Evolutionary conservation across 345 rosid species (phyloP).

Genomic region (Citrus reticulata): DNA sequence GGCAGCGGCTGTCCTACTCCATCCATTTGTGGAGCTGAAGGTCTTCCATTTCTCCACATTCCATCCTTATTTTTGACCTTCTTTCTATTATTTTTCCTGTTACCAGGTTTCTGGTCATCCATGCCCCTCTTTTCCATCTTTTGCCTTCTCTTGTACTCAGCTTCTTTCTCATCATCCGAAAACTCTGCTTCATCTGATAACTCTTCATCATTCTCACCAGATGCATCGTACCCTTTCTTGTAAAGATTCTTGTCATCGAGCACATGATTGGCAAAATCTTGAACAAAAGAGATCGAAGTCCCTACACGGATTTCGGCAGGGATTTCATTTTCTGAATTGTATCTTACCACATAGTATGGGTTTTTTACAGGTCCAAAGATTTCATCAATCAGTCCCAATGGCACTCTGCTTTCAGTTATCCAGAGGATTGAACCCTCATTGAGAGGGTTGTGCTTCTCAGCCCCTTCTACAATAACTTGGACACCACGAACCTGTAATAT

Average conservation of each 20-base stretch:
- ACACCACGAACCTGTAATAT: constrained; percentile 53
- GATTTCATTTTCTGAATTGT: constrained; percentile 82
- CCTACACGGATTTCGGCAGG: constrained; percentile 66
- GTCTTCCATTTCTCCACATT: constrained; percentile 33
- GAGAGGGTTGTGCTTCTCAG: constrained; percentile 74
- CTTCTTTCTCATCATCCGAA: constrained; percentile 96
- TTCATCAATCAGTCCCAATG: constrained; percentile 84
- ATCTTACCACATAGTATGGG: constrained; percentile 84
- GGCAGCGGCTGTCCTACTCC: constrained; percentile 13
- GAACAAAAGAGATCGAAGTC: constrained; percentile 60
- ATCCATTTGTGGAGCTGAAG: constrained; percentile 28
- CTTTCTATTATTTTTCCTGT: constrained; percentile 48
- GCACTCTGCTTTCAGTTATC: constrained; percentile 62
- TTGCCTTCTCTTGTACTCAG: constrained; percentile 59
- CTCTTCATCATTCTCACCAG: constrained; percentile 96
- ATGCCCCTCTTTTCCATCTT: constrained; percentile 69
- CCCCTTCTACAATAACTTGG: constrained; percentile 87
- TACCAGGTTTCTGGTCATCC: constrained; percentile 41
- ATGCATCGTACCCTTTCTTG: constrained; percentile 95
- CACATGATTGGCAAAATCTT: constrained; percentile 73
- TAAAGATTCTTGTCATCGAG: constrained; percentile 66
- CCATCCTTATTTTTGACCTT: constrained; percentile 41
- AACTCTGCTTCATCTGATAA: constrained; percentile 71
- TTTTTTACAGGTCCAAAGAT: constrained; percentile 91
- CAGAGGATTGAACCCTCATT: constrained; percentile 85